Evolutionary conservation across 352 stramenopile species (phyloP).

Genomic region (Globisporangium acanthophoron): DNA sequence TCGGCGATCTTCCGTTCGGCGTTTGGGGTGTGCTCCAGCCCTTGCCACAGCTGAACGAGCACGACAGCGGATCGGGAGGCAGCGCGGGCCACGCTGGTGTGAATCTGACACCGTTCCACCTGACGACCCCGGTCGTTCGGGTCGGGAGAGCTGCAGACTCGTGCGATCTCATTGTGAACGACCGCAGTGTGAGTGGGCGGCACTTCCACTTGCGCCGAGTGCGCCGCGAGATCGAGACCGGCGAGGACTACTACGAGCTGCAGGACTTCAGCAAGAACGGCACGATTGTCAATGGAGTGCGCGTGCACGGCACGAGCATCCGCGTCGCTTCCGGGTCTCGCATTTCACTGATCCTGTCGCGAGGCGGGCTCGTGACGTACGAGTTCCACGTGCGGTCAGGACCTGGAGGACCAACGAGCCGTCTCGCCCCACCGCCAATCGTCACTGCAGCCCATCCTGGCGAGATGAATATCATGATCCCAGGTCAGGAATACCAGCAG

Average conservation of each 20-base stretch:
- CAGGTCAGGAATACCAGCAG: constrained; percentile 72
- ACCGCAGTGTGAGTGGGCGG: constrained; percentile 79
- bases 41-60: constrained; percentile 67
- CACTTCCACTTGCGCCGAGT: constrained; percentile 81
- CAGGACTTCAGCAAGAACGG: constrained; percentile 89
- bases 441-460: constrained; percentile 33
- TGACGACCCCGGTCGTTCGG: constrained; percentile 65
- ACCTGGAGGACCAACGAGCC: constrained; percentile 1
- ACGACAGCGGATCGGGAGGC: constrained; percentile 26
- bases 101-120: constrained; percentile 53
- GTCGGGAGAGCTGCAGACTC: constrained; percentile 77
- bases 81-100: constrained; percentile 16
- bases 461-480: constrained; percentile 40
- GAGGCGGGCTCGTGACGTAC: constrained; percentile 79
- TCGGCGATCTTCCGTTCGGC: constrained; percentile 47
- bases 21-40: constrained; percentile 70
- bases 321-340: constrained; percentile 62
- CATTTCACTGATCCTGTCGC: constrained; percentile 83
- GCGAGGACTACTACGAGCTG: constrained; percentile 71
- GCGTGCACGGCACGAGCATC: constrained; percentile 74
- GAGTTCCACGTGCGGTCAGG: constrained; percentile 70
- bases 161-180: constrained; percentile 85
- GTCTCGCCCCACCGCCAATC: constrained; percentile 41
- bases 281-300: constrained; percentile 85
- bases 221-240: constrained; percentile 37